These are phyloP conservation scores for Phytophthora pseudosyringae DNA, from an alignment of 352 stramenopile species.

Conservation along the genomic window DNA sequence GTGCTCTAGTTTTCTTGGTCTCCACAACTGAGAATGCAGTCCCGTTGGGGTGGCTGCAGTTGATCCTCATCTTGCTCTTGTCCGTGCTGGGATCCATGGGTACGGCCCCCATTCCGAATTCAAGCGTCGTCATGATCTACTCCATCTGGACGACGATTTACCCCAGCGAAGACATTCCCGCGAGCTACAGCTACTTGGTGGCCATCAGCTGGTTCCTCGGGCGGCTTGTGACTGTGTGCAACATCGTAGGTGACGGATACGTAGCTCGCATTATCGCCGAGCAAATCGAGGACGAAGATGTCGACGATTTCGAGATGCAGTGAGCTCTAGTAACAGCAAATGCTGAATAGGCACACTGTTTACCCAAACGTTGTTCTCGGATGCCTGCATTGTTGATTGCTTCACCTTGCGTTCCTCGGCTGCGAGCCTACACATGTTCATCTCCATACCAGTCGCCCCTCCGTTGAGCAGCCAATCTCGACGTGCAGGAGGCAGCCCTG, in stretches of 20 bases:
- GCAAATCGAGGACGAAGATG: slow-evolving; percentile 65
- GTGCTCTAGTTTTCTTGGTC: slow-evolving; percentile 70
- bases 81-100: slow-evolving; percentile 69
- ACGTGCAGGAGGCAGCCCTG: background rate
- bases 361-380: no score
- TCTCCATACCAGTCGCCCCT: background rate
- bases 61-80: slow-evolving; percentile 67
- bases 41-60: slow-evolving; percentile 50
- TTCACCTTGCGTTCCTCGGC: background rate
- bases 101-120: slow-evolving; percentile 71
- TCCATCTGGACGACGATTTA: slow-evolving; percentile 82
- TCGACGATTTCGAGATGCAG: slow-evolving; percentile 29
- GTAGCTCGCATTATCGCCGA: slow-evolving; percentile 81
- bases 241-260: slow-evolving; percentile 72
- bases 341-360: background rate
- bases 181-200: slow-evolving; percentile 76
- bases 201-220: slow-evolving; percentile 79
- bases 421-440: no score
- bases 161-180: slow-evolving; percentile 51
- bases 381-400: background rate
- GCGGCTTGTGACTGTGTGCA: slow-evolving; percentile 74
- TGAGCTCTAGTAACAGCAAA: background rate
- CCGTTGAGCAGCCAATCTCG: background rate
- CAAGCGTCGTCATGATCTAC: slow-evolving; percentile 75
- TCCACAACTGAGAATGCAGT: slow-evolving; percentile 49